Base-by-base conservation (phyloP, 345 rosid species). In the Salix caprea region DNA sequence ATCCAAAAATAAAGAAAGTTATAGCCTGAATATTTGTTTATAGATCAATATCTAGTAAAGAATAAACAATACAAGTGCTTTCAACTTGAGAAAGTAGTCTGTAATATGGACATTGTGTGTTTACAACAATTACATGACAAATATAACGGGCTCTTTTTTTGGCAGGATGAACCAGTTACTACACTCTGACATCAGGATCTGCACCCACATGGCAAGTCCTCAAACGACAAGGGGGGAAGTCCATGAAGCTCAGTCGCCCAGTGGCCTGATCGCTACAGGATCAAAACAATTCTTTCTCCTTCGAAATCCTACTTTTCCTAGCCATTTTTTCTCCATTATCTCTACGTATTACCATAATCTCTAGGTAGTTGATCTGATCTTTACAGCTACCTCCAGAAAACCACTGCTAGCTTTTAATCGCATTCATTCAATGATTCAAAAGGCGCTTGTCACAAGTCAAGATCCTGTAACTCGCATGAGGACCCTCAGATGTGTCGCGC, bases 401-500 rank as follows among this genome's bases (percentile, higher is more conserved):
- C 42, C 42, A 24, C 2, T 24, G 16, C n/a, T 6, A 46, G 14
- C 36, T 40, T 36, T 42, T 7, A 1, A 18, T 77, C n/a, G 74
- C 44, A 18, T 72, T 65, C 37, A 52, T 65, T 85, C 81, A 90
- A 78, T 83, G 34, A 5, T 70, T 89, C 68, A 80, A 78, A 23
- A 92, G 86, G 56, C 67, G 88, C 84, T 96, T 96, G 37, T 96
- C 97, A 60, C 93, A 89, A 18, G 88, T 82, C 84, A 96, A 82
- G 78, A 94, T 83, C 85, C 93, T 88, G 77, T 91, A 91, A 85
- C 97, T 94, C 65, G 99, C 95, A 84, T 92, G 94, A 80, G 97
- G 97, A 54, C 99, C 99, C 87, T 96, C 99, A 23, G 94, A 81
- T 42, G 99, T 96, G 69, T 93, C 92, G 2, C 88, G 93, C 81